These are phyloP conservation scores for Diplodia seriata DNA, from an alignment of 2,329 filamentous ascomycete genomes.

Conservation along the genomic window DNA sequence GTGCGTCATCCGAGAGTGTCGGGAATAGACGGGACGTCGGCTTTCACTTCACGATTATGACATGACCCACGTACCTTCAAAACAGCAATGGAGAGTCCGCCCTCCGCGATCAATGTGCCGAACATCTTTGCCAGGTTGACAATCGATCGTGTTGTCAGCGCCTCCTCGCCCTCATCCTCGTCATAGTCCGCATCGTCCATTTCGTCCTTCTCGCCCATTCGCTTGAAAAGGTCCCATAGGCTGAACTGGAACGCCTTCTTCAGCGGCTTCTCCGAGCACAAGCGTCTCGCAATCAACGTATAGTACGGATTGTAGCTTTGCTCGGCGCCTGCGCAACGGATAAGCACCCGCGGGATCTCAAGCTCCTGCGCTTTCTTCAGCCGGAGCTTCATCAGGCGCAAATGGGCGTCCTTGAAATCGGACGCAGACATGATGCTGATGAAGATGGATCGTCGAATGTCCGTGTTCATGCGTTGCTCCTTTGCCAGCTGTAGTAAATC, in stretches of 20 bases:
- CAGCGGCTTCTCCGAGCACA: slow-evolving; percentile 77
- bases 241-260: slow-evolving; percentile 86
- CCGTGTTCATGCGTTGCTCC: slow-evolving; percentile 85
- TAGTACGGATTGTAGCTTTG: slow-evolving; percentile 92
- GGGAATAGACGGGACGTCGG: slow-evolving; percentile 1
- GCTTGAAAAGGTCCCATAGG: slow-evolving; percentile 84
- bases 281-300: slow-evolving; percentile 77
- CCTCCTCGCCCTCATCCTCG: slow-evolving; percentile 58
- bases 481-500: slow-evolving; percentile 78
- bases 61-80: slow-evolving; percentile 54
- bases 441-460: slow-evolving; percentile 89
- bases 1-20: not conserved
- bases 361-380: slow-evolving; percentile 85
- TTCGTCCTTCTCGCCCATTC: slow-evolving; percentile 78
- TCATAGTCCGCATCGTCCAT: slow-evolving; percentile 64
- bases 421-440: slow-evolving; percentile 84
- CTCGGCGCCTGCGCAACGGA: slow-evolving; percentile 87
- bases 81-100: slow-evolving; percentile 63
- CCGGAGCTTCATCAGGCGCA: slow-evolving; percentile 79
- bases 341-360: slow-evolving; percentile 85
- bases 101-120: slow-evolving; percentile 66
- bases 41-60: slow-evolving; percentile 3
- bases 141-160: slow-evolving; percentile 62
- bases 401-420: slow-evolving; percentile 83
- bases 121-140: slow-evolving; percentile 74